These are phyloP conservation scores for Lagenidium sp. DNA, from an alignment of 352 stramenopile species.

Conservation along the genomic window DNA sequence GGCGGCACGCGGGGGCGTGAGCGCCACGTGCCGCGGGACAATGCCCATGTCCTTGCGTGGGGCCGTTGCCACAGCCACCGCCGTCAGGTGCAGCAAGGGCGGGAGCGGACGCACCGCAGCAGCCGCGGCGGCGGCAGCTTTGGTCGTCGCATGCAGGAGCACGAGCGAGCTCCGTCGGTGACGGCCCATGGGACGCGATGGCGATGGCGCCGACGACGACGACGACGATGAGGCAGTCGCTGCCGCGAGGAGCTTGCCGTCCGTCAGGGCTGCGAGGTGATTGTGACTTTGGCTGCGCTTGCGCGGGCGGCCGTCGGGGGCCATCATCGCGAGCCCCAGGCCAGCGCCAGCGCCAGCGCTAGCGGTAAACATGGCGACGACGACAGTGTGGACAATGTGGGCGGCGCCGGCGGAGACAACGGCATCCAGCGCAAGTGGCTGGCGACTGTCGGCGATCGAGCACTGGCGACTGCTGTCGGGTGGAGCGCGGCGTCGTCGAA, in stretches of 20 bases:
- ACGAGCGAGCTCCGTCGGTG: background rate
- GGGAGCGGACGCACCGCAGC: too few species aligned
- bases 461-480: too few species aligned
- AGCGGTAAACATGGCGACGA: too few species aligned
- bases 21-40: background rate
- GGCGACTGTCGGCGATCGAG: too few species aligned
- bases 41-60: background rate
- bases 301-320: too few species aligned
- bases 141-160: background rate
- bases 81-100: background rate
- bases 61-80: background rate
- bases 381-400: too few species aligned
- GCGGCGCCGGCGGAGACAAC: too few species aligned
- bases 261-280: conserved; percentile 1
- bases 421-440: too few species aligned
- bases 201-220: conserved; percentile 13
- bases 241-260: background rate
- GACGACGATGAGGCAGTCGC: conserved; percentile 10
- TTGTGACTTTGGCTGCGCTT: conserved; percentile 14
- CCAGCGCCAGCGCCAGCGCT: too few species aligned
- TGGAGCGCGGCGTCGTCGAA: too few species aligned
- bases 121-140: background rate
- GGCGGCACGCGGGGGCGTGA: background rate
- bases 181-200: background rate
- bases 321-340: too few species aligned